Percentiles rank a stretch among this genome's conserved stretches.
Evolutionary conservation across 176 grass and related monocot genomes (phyloP).

Genomic region (Phoenix roebelenii): DNA sequence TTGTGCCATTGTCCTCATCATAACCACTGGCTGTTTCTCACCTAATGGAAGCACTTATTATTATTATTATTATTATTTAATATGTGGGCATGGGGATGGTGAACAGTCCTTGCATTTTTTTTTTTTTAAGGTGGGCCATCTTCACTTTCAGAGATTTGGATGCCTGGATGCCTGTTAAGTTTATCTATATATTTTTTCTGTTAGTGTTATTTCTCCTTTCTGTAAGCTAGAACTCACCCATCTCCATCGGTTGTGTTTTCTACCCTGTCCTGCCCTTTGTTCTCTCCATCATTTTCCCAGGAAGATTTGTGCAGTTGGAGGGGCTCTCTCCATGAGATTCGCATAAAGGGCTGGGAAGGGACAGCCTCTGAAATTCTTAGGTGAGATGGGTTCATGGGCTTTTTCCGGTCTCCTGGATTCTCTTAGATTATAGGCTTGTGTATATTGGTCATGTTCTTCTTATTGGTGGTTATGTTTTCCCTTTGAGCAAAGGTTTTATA

Average conservation of each 20-base stretch:
- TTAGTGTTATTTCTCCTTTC: not conserved
- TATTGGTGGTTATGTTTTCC: too few relatives aligned
- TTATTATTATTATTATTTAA: too few relatives aligned
- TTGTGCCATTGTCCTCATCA: too few relatives aligned
- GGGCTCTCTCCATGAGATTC: not conserved
- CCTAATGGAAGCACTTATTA: too few relatives aligned
- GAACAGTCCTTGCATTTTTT: not conserved
- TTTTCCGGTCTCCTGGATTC: too few relatives aligned
- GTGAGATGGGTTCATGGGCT: not conserved
- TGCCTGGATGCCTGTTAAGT: conserved; percentile 2
- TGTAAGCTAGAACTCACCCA: not conserved
- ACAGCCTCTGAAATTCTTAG: not conserved
- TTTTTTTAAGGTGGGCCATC: not conserved
- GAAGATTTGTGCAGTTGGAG: not conserved
- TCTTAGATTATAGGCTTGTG: too few relatives aligned
- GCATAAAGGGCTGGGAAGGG: too few relatives aligned
- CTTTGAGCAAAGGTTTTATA: too few relatives aligned
- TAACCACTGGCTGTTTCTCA: too few relatives aligned
- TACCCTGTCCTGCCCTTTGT: not conserved
- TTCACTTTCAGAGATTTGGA: not conserved
- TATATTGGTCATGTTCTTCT: too few relatives aligned
- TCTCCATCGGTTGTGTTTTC: not conserved
- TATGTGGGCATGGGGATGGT: too few relatives aligned
- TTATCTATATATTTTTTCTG: conserved; percentile 1
- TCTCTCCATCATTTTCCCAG: not conserved